Evolutionary conservation across 75 land plant genomes (phyloP).

Genomic region (Selaginella tamariscina): DNA sequence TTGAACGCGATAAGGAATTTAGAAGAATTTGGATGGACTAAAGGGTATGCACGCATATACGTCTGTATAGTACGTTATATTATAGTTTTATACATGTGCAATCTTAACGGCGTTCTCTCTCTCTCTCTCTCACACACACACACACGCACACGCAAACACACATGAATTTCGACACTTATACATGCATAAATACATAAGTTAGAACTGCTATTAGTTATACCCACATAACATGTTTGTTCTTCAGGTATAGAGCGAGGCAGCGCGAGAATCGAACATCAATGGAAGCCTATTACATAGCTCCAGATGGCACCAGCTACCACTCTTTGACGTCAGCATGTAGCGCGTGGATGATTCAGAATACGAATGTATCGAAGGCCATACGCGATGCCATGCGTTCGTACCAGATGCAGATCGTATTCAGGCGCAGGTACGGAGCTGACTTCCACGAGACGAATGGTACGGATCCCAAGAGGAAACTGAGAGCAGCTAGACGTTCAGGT

Average conservation of each 20-base stretch:
- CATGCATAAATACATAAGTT: no score
- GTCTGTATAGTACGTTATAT: no score
- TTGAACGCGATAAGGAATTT: neutral
- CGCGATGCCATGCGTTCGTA: neutral
- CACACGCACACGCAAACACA: no score
- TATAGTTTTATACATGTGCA: no score
- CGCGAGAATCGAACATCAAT: neutral
- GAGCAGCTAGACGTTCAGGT: neutral
- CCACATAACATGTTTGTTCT: no score
- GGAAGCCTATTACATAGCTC: neutral
- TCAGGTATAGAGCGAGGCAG: neutral
- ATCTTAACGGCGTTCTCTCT: no score
- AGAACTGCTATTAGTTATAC: no score
- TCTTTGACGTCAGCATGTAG: neutral
- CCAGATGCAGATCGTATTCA: neutral
- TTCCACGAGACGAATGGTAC: neutral
- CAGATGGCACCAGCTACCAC: neutral
- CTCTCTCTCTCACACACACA: no score
- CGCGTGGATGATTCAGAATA: neutral
- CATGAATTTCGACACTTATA: no score
- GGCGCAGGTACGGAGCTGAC: neutral
- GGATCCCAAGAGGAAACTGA: neutral
- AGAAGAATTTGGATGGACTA: neutral
- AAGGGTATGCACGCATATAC: no score
- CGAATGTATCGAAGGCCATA: neutral